Evolutionary conservation across 495 filamentous ascomycete species (phyloP), one percentile per base, ranked within the genome.

Genomic region (Aspergillus incahuasiensis): DNA sequence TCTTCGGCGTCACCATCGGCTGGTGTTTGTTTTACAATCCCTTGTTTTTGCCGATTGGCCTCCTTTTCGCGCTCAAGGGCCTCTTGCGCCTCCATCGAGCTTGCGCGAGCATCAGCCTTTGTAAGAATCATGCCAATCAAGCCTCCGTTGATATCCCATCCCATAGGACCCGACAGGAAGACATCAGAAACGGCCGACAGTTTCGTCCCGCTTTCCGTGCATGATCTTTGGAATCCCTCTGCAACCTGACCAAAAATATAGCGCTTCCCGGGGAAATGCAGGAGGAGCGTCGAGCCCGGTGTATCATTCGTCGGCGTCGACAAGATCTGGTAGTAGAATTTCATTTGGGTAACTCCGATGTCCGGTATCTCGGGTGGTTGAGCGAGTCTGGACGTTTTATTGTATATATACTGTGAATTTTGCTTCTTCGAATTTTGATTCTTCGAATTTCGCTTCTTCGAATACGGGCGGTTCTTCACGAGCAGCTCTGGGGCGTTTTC

Each of bases 261-360:
- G 42, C 90, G 83, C 64, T 85, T 84, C 48, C 82, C 76, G 50
- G 91, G 87, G 64, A 90, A 91, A 63, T 90, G 81, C 9, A 97
- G 77, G 25, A 88, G 45, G 22, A 97, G 61, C 16, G 81, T 79
- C 21, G 89, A 89, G 39, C 92, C 95, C 15, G 86, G 86, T 1
- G 94, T 95, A 66, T 98, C 94, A 52, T 86, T 86, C 62, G 94
- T 91, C n/a, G 95, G 92, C 22, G 87, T 87, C 47, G 82, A 86
- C 56, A 92, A 63, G 57, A 97, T 68, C 67, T 92, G 82, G 41
- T 89, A 79, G 62, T 70, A 78, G 67, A 74, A 85, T 66, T 82
- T 79, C 92, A 95, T 95, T 41, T 70, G 71, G 20, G 52, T 13
- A 12, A 24, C 32, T 35, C 59, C 57, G 3, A 21, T 6, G 1